Base-by-base conservation (phyloP, 108 stramenopile genomes). In the Discostella stelligeroides region DNA sequence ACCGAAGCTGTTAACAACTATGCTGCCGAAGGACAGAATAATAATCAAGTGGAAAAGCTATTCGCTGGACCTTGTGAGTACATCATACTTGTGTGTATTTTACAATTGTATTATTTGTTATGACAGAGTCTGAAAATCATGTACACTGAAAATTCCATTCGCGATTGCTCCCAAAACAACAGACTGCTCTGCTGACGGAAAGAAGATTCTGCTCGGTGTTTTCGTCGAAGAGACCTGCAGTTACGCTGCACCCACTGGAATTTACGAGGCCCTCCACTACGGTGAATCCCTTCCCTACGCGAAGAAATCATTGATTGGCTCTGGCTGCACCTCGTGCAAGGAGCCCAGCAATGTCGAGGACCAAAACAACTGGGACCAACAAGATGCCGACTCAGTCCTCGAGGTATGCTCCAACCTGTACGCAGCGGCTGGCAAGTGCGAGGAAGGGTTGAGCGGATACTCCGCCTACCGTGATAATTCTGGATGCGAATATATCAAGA, bases 381-480 rank as follows among this genome's bases (percentile, higher is more conserved):
- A 70, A 60, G 76, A 78, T 60, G 58, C 63, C 7, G 69, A 82
- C 57, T 60, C 73, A 14, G 73, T 85, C 30, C 60, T 71, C 57
- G 88, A 92, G 20, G 85, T 89, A 60, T 94, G 93, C 67, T 68
- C 82, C 34, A 38, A 66, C 15, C 68, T 91, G 0, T 91, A 94
- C 61, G 84, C 85, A 17, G 68, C 58, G 18, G 75, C 90, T 20
- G 93, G 85, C 72, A 94, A 94, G 80, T 94, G 93, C 81, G 93
- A 94, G 64, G 70, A 69, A 34, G 62, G 61, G 5, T 78, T 90
- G 48, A 88, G 85, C 51, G 85, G 76, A 27, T 67, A 56, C 30
- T 74, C 59, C 64, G 74, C 79, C 39, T 84, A 86, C 75, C 72
- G 67, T 25, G 67, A 73, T 53, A 80, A 81, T 30, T 59, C 70